phyloP scores from a whole-genome alignment of 2,329 filamentous ascomycete genomes.

The Arthrobotrys pseudoclavata region DNA sequence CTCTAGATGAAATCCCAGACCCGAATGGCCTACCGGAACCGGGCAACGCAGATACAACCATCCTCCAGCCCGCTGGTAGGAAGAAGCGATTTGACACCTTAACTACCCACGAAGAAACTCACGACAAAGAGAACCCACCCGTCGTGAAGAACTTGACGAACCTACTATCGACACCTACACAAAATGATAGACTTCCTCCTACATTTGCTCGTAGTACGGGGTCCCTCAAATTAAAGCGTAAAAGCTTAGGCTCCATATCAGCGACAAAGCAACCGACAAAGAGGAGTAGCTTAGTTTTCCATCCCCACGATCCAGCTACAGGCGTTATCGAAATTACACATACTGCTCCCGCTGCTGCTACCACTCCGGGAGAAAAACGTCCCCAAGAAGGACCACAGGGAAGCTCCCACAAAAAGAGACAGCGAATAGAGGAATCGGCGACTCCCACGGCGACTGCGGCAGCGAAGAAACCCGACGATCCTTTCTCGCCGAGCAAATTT shows the following conservation, averaged over 20 bases:
- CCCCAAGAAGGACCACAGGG: neutral
- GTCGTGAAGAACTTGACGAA: neutral
- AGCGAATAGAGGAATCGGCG: slow-evolving; percentile 17
- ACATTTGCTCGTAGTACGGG: neutral
- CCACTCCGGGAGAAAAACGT: slow-evolving; percentile 17
- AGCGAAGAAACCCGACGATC: neutral
- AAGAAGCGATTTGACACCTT: neutral
- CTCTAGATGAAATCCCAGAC: slow-evolving; percentile 39
- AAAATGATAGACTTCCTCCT: slow-evolving; percentile 30
- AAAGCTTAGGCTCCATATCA: neutral
- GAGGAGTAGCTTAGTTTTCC: slow-evolving; percentile 7
- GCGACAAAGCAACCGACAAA: slow-evolving; percentile 3
- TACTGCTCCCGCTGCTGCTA: no score
- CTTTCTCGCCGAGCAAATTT: slow-evolving; percentile 72
- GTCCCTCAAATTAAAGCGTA: slow-evolving; percentile 5
- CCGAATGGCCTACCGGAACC: slow-evolving; percentile 13
- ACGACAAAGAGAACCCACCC: slow-evolving; percentile 13
- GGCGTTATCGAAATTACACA: neutral
- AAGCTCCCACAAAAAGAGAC: slow-evolving; percentile 19
- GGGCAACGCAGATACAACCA: neutral
- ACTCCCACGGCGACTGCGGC: neutral
- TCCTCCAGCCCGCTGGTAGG: neutral
- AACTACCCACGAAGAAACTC: neutral
- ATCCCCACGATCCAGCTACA: neutral
- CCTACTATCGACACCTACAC: slow-evolving; percentile 20